Base-by-base conservation (phyloP, 176 grass and related monocot species). In the Melocanna baccifera region DNA sequence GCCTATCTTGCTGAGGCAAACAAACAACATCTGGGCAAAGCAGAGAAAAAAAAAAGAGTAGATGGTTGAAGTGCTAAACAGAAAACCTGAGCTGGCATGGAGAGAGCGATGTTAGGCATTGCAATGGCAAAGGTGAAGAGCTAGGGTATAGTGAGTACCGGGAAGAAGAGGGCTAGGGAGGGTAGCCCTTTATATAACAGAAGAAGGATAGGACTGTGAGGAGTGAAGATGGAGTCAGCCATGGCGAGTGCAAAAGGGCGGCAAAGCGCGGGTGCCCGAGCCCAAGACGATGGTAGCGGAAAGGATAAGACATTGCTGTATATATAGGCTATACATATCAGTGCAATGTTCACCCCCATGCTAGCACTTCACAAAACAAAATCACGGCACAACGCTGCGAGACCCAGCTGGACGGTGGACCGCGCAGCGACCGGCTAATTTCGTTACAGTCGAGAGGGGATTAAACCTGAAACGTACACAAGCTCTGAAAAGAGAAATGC, bases 221-320 rank as follows among this genome's bases (percentile, higher is more conserved):
- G 53, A 1, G 67, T 1, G 51, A 6, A 40, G 48, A 42, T 1
- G 10, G 53, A 22, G 69, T 8, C 41, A 50, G 63, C 37, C 63
- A 83, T 83, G 81, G 41, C 25, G 18, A 36, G 56, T 50, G 68
- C 56, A 83, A 63, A 83, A 73, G 9, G 81, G 69, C 7, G 26
- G 52, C 13, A 61, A 12, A 40, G 48, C 63, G 5, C 30, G 62
- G 64, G 79, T 22, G 67, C 36, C 40, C 55, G 80, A 47, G 41
- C 23, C 11, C 7, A 5, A 26, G 76, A 70, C 25, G 53, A 19
- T 18, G 67, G 36, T 34, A 23, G 12, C 81, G 29, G 81, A 51
- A 83, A 73, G 8, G 56, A 63, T 83, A 69, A 74, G 73, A 51
- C 81, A 73, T 28, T 40, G 20, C 55, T 42, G 53, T 56, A 22